Evolutionary conservation across 306 rosid species (phyloP).

Genomic region (Prosopis cineraria): DNA sequence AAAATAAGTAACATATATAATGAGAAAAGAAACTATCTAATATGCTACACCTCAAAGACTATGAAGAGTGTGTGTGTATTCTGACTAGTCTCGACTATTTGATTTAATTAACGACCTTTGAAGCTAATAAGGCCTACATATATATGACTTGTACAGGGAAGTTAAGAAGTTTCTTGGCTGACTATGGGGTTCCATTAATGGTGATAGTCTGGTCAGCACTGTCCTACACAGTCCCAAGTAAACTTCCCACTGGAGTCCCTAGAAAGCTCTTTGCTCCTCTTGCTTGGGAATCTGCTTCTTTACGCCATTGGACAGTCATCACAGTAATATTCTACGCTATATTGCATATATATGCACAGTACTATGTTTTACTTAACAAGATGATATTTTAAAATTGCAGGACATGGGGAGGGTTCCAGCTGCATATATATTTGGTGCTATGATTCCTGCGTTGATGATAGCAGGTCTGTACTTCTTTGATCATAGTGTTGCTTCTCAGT

Average conservation of each 20-base stretch:
- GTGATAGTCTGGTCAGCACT: conserved; percentile 74
- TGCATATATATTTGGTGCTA: conserved; percentile 64
- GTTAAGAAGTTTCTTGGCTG: conserved; percentile 74
- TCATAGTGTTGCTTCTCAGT: conserved; percentile 86
- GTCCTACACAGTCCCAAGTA: conserved; percentile 59
- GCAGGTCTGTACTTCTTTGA: conserved; percentile 92
- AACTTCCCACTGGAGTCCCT: conserved; percentile 77
- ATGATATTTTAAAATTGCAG: conserved; percentile 40
- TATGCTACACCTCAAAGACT: too few relatives aligned
- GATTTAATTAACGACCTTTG: background rate
- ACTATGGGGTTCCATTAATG: conserved; percentile 88
- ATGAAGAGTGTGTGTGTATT: too few relatives aligned
- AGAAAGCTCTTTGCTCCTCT: conserved; percentile 78
- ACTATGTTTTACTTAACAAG: too few relatives aligned
- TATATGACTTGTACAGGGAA: conserved; percentile 53
- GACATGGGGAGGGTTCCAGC: conserved; percentile 80
- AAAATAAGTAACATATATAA: too few relatives aligned
- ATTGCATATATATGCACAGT: too few relatives aligned
- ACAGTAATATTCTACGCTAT: too few relatives aligned
- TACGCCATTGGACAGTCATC: conserved; percentile 78
- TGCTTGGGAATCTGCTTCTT: conserved; percentile 75
- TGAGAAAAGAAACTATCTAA: background rate
- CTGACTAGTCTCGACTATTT: too few relatives aligned
- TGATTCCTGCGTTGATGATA: conserved; percentile 81
- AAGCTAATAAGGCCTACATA: background rate